These are phyloP conservation scores for Cudoniella acicularis DNA, from an alignment of 495 filamentous ascomycete species.

Conservation along the genomic window DNA sequence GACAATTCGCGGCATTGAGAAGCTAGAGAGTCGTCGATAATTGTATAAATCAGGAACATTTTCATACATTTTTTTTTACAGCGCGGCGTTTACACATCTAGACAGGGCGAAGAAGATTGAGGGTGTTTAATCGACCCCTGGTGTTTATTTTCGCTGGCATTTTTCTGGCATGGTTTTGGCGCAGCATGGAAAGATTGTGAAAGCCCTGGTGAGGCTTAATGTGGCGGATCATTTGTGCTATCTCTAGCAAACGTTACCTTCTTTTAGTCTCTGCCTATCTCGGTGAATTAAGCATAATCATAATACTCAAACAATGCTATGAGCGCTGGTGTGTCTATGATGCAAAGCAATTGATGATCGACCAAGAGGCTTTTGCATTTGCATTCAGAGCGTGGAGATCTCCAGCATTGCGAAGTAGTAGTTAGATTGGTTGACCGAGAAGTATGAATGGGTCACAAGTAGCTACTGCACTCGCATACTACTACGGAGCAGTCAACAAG, in stretches of 20 bases:
- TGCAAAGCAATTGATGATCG: no score
- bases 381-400: no score
- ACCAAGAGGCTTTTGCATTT: no score
- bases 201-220: background rate
- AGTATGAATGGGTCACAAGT: no score
- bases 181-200: background rate
- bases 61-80: background rate
- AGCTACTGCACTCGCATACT: no score
- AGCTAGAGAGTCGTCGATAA: slow-evolving; percentile 39
- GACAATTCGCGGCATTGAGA: slow-evolving; percentile 48
- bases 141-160: background rate
- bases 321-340: no score
- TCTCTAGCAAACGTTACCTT: background rate
- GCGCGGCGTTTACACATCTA: background rate
- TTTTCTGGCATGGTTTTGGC: background rate
- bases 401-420: no score
- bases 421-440: no score
- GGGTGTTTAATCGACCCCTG: background rate
- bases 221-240: background rate
- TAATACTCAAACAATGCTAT: no score
- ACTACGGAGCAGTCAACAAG: no score
- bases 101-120: background rate
- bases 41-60: background rate
- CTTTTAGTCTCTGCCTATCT: no score
- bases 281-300: no score